A percentile compares a stretch with the other conserved stretches of the same genome.
Evolutionary conservation across 495 filamentous ascomycete species (phyloP).

Genomic region (Aspergillus incahuasiensis): DNA sequence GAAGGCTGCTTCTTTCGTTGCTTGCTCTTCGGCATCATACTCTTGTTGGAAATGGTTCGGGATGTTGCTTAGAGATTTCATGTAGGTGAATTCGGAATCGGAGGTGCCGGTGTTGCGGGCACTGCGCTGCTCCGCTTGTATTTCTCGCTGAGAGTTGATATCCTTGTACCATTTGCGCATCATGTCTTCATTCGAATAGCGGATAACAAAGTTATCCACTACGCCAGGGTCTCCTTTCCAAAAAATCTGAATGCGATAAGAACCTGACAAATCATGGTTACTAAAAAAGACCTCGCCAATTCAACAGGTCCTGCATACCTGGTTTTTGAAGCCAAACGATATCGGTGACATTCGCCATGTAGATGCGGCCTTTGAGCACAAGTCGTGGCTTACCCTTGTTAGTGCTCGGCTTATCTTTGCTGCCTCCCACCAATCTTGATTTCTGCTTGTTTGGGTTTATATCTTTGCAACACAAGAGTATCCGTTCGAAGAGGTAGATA

Average conservation of each 20-base stretch:
- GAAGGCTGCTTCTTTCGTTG: slow-evolving; percentile 41
- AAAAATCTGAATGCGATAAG: slow-evolving; percentile 93
- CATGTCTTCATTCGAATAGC: slow-evolving; percentile 79
- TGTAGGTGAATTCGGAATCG: slow-evolving; percentile 74
- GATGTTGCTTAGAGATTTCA: slow-evolving; percentile 58
- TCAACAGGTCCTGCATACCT: slow-evolving; percentile 51
- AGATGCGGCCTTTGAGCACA: slow-evolving; percentile 93
- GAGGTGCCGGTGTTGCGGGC: slow-evolving; percentile 55
- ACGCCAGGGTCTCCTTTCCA: slow-evolving; percentile 97
- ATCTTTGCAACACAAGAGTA: slow-evolving; percentile 97
- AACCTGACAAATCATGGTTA: slow-evolving; percentile 48
- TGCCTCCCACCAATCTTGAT: slow-evolving; percentile 59
- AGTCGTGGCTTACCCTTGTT: slow-evolving; percentile 75
- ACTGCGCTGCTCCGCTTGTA: slow-evolving; percentile 43
- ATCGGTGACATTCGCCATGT: slow-evolving; percentile 98
- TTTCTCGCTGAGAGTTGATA: slow-evolving; percentile 45
- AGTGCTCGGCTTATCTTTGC: slow-evolving; percentile 62
- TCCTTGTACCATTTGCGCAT: slow-evolving; percentile 85
- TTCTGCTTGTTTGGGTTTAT: slow-evolving; percentile 81
- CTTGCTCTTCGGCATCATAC: slow-evolving; percentile 76
- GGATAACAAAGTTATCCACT: slow-evolving; percentile 93
- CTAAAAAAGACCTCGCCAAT: not conserved
- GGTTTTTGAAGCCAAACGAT: slow-evolving; percentile 76
- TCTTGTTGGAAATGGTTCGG: slow-evolving; percentile 77
- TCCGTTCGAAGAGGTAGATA: slow-evolving; percentile 94